phyloP scores from a whole-genome alignment of 306 rosid genomes.

The Vicia sativa region DNA sequence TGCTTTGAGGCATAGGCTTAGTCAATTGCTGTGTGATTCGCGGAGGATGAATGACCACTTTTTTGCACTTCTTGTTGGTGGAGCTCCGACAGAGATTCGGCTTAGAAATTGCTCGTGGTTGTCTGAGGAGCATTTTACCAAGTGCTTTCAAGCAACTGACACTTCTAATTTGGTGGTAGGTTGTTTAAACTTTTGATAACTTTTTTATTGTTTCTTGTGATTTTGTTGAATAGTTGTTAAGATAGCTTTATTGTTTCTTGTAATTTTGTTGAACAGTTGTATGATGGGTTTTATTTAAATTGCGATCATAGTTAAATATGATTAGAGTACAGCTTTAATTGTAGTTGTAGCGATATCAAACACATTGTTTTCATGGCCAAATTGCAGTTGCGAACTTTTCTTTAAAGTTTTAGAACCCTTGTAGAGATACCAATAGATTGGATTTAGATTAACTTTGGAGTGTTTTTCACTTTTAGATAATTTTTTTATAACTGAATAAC shows the following conservation, averaged over 20 bases:
- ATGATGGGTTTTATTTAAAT: neutral
- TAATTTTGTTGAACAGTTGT: neutral
- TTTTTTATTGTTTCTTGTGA: neutral
- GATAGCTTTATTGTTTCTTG: neutral
- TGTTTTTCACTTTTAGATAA: neutral
- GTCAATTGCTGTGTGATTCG: conserved; percentile 74
- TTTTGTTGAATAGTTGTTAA: neutral
- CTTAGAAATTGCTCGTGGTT: conserved; percentile 87
- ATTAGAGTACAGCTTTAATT: neutral
- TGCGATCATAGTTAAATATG: neutral
- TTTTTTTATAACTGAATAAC: neutral
- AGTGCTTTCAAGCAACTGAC: conserved; percentile 56
- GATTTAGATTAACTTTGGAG: neutral
- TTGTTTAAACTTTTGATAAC: conserved; percentile 19
- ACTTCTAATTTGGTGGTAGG: conserved; percentile 59
- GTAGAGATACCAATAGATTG: neutral
- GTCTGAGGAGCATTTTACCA: conserved; percentile 65
- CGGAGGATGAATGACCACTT: conserved; percentile 55
- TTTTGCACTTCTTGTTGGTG: conserved; percentile 63
- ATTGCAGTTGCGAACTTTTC: neutral
- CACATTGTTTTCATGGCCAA: neutral
- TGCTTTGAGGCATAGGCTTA: conserved; percentile 64
- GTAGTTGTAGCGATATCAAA: neutral
- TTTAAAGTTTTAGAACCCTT: neutral
- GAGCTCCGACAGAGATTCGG: conserved; percentile 79